Percentiles rank a stretch among this genome's conserved stretches.
Conservation (phyloP, 2,329 filamentous ascomycete genomes). For the Phoma sp. region DNA sequence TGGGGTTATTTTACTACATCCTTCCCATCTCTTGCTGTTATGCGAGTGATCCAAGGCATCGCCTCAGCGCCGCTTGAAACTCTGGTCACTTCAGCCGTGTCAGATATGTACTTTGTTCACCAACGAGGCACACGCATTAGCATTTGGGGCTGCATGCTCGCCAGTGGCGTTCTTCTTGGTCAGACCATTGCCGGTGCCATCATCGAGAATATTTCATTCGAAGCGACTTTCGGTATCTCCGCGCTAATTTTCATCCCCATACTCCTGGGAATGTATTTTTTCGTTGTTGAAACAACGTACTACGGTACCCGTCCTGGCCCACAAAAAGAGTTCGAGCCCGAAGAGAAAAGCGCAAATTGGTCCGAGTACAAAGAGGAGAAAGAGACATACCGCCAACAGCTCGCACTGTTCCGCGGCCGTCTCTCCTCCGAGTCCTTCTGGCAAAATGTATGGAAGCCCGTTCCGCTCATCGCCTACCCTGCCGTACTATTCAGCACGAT, state of each 20-base stretch:
- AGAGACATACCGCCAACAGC: slow-evolving; percentile 32
- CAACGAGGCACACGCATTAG: slow-evolving; percentile 87
- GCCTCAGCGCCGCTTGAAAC: slow-evolving; percentile 89
- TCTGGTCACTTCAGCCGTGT: slow-evolving; percentile 86
- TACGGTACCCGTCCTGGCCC: slow-evolving; percentile 28
- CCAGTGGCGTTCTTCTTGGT: slow-evolving; percentile 50
- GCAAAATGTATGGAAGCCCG: slow-evolving; percentile 59
- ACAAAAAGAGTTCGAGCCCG: slow-evolving; percentile 25
- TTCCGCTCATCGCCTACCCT: slow-evolving; percentile 84
- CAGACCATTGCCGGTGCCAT: slow-evolving; percentile 56
- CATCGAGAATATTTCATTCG: slow-evolving; percentile 50
- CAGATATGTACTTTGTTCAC: slow-evolving; percentile 90
- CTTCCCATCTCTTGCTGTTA: slow-evolving; percentile 48
- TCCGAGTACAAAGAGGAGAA: slow-evolving; percentile 27
- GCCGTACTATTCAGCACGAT: slow-evolving; percentile 83
- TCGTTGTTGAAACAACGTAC: slow-evolving; percentile 56
- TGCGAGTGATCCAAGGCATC: slow-evolving; percentile 84
- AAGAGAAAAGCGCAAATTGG: slow-evolving; percentile 36
- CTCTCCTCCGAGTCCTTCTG: slow-evolving; percentile 42
- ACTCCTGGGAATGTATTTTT: slow-evolving; percentile 53
- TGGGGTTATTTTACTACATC: slow-evolving; percentile 53
- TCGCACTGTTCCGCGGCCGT: slow-evolving; percentile 41
- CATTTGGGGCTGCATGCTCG: slow-evolving; percentile 58
- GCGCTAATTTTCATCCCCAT: slow-evolving; percentile 54
- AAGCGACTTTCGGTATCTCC: slow-evolving; percentile 54